These are phyloP conservation scores for Aaosphaeria arxii DNA, from an alignment of 2,329 filamentous ascomycete species.

Conservation along the genomic window DNA sequence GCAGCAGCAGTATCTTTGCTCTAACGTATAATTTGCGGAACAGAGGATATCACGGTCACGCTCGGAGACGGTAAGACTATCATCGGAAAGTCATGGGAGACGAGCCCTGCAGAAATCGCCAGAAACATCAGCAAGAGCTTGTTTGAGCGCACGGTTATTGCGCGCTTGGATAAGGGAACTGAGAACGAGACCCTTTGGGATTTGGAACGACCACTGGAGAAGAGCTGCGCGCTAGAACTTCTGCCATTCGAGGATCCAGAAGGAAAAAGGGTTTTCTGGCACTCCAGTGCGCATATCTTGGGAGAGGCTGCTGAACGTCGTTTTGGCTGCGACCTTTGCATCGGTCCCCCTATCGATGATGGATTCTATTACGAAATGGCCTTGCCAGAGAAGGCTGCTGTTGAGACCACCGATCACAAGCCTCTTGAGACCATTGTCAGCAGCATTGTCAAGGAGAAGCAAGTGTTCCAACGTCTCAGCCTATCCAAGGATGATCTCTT, in stretches of 20 bases:
- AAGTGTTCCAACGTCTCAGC: slow-evolving; percentile 85
- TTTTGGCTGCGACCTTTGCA: slow-evolving; percentile 88
- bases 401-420: slow-evolving; percentile 77
- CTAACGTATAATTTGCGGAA: slow-evolving; percentile 12
- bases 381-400: slow-evolving; percentile 65
- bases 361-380: slow-evolving; percentile 99
- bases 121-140: slow-evolving; percentile 80
- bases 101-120: slow-evolving; percentile 76
- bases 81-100: slow-evolving; percentile 83
- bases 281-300: slow-evolving; percentile 92
- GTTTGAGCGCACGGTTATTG: slow-evolving; percentile 82
- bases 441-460: slow-evolving; percentile 93
- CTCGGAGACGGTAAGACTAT: slow-evolving; percentile 69
- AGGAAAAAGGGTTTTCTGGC: slow-evolving; percentile 97
- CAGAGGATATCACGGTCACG: slow-evolving; percentile 69
- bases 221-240: slow-evolving; percentile 79
- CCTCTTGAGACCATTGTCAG: slow-evolving; percentile 76
- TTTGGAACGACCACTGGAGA: slow-evolving; percentile 83
- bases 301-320: slow-evolving; percentile 89
- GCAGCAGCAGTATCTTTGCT: background rate
- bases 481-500: slow-evolving; percentile 86
- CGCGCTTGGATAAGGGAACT: slow-evolving; percentile 72
- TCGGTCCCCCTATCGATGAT: slow-evolving; percentile 86
- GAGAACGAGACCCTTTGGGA: slow-evolving; percentile 85
- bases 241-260: slow-evolving; percentile 73